phyloP scores from a whole-genome alignment of 1,139 yeast genomes.

The Candida tetrigidarum region DNA sequence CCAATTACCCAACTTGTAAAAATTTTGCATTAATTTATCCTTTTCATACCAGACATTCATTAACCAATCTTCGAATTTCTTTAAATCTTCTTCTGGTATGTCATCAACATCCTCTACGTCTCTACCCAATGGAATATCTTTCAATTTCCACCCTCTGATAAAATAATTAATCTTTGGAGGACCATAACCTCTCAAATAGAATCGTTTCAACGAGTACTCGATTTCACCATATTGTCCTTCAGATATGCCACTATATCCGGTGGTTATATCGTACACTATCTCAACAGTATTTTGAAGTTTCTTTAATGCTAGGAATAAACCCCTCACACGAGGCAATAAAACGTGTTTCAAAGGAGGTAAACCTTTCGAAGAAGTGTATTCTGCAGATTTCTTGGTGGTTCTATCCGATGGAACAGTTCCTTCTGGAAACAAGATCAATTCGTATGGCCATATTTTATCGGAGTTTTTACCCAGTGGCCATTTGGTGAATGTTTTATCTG shows the following conservation, averaged over 20 bases:
- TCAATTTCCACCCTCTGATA: conserved; percentile 58
- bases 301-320: conserved; percentile 68
- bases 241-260: conserved; percentile 75
- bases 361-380: conserved; percentile 57
- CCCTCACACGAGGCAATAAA: conserved; percentile 81
- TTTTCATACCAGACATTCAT: conserved; percentile 77
- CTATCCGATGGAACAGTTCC: conserved; percentile 84
- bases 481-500: conserved; percentile 21
- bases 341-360: conserved; percentile 59
- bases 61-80: conserved; percentile 75
- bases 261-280: conserved; percentile 79
- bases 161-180: conserved; percentile 70
- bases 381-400: conserved; percentile 61
- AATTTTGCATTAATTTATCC: conserved; percentile 66
- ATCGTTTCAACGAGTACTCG: conserved; percentile 63
- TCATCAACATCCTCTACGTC: conserved; percentile 45
- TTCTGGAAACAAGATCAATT: conserved; percentile 83
- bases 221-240: conserved; percentile 78
- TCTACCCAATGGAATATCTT: conserved; percentile 70
- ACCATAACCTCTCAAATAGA: conserved; percentile 70
- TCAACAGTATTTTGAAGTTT: conserved; percentile 63
- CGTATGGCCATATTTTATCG: conserved; percentile 47
- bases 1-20: conserved; percentile 54
- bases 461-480: conserved; percentile 46
- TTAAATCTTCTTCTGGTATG: conserved; percentile 44